A percentile compares a stretch with the other conserved stretches of the same genome.
phyloP scores from a whole-genome alignment of 2,329 filamentous ascomycete genomes.

The Cladosporium sp. region DNA sequence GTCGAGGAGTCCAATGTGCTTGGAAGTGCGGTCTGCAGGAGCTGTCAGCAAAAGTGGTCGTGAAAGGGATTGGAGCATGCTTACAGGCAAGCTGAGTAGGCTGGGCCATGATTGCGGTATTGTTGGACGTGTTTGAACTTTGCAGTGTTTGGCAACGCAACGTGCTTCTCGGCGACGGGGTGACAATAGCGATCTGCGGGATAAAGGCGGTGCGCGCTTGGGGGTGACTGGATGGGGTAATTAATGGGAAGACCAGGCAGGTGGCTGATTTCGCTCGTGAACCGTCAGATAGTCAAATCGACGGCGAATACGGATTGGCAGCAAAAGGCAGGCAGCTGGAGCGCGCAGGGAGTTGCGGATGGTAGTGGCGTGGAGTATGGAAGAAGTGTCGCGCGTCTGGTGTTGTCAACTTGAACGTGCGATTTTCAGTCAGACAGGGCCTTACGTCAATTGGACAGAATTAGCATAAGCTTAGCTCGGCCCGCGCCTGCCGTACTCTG shows the following conservation, averaged over 20 bases:
- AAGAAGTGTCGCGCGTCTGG: not conserved
- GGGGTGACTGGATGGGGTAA: not conserved
- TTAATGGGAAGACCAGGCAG: conserved; percentile 8
- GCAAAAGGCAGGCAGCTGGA: conserved; percentile 13
- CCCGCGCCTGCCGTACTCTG: too few relatives aligned
- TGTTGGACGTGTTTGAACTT: not conserved
- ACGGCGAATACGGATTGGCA: conserved; percentile 12
- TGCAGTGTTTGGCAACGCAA: too few relatives aligned
- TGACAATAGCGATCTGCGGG: not conserved
- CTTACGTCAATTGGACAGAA: not conserved
- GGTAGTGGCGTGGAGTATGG: not conserved
- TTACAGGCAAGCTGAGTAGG: conserved; percentile 87
- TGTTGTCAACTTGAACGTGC: too few relatives aligned
- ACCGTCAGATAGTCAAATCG: conserved; percentile 15
- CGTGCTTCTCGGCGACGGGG: not conserved
- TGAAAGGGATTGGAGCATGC: conserved; percentile 27
- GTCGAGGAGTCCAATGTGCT: conserved; percentile 91
- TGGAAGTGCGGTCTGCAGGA: conserved; percentile 75
- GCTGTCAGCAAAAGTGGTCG: conserved; percentile 11
- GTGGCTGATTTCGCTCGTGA: conserved; percentile 11
- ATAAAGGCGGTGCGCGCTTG: conserved; percentile 2
- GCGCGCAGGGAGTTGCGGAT: conserved; percentile 1
- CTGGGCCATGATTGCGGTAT: conserved; percentile 62
- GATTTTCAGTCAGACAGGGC: not conserved
- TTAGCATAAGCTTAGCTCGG: not conserved